Conservation (phyloP, 2,329 filamentous ascomycete species). For the Fusarium subglutinans region DNA sequence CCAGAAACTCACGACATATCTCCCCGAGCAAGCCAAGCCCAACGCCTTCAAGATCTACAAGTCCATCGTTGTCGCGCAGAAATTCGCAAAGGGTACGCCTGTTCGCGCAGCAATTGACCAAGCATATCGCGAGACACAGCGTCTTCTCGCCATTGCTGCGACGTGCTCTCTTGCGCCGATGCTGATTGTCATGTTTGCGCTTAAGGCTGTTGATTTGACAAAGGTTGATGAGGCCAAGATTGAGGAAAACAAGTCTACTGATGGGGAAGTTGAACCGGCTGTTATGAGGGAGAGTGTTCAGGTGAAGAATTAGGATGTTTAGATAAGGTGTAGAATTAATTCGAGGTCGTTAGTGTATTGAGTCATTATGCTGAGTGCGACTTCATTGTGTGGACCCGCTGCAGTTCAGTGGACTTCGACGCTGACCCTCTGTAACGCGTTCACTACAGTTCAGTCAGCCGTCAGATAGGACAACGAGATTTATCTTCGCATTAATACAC, state of each 20-base stretch:
- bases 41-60: constrained; percentile 43
- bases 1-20: constrained; percentile 38
- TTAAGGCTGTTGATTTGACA: constrained; percentile 39
- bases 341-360: fast-evolving
- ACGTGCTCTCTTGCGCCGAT: constrained; percentile 38
- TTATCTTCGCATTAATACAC: too few species aligned
- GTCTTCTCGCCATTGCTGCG: constrained; percentile 41
- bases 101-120: constrained; percentile 39
- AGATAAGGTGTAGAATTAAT: background rate
- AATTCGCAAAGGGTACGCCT: constrained; percentile 34
- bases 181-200: constrained; percentile 40
- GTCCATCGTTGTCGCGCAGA: constrained; percentile 43
- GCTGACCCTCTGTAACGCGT: too few species aligned
- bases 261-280: background rate
- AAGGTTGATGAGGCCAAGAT: constrained; percentile 26
- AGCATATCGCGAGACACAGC: constrained; percentile 43
- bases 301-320: background rate
- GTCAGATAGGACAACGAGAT: too few species aligned
- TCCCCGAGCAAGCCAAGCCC: constrained; percentile 31
- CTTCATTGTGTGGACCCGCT: too few species aligned
- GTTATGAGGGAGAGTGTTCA: background rate
- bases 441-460: too few species aligned
- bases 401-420: too few species aligned
- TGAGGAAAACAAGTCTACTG: constrained; percentile 12
- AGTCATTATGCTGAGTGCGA: background rate